Evolutionary conservation across 768 basidiomycete species (phyloP).

Genomic region (Pleurotus platypus): DNA sequence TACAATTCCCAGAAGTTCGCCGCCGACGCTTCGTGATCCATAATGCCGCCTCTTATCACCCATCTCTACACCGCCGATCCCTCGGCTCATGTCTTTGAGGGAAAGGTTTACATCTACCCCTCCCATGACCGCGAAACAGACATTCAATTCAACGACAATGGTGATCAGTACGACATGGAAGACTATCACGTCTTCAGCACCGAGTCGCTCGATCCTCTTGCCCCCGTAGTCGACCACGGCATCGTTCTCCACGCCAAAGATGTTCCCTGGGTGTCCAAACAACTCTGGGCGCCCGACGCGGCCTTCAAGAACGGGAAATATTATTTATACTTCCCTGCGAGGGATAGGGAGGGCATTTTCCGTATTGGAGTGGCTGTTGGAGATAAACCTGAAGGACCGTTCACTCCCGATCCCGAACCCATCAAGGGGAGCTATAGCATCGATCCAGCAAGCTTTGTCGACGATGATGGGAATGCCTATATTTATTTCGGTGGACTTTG

Average conservation of each 20-base stretch:
- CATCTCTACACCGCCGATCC: constrained; percentile 21
- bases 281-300: constrained; percentile 20
- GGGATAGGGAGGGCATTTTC: constrained; percentile 17
- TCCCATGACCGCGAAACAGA: constrained; percentile 19
- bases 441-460: constrained; percentile 20
- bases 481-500: constrained; percentile 19
- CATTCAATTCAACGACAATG: constrained; percentile 20
- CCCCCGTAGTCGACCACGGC: constrained; percentile 15
- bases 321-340: constrained; percentile 19
- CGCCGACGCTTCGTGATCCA: neutral
- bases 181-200: constrained; percentile 22
- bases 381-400: constrained; percentile 15
- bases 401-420: constrained; percentile 17
- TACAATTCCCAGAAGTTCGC: too few species aligned
- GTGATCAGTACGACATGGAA: constrained; percentile 19
- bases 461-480: constrained; percentile 19
- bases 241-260: constrained; percentile 15
- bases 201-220: constrained; percentile 12
- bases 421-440: constrained; percentile 19
- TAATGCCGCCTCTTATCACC: constrained; percentile 12
- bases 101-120: constrained; percentile 18
- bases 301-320: constrained; percentile 20
- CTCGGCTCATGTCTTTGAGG: constrained; percentile 20
- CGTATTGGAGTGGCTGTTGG: constrained; percentile 20
- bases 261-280: constrained; percentile 19